Percentiles rank a stretch among this genome's conserved stretches.
phyloP scores from a whole-genome alignment of 352 stramenopile genomes.

The Pythium folliculosum region DNA sequence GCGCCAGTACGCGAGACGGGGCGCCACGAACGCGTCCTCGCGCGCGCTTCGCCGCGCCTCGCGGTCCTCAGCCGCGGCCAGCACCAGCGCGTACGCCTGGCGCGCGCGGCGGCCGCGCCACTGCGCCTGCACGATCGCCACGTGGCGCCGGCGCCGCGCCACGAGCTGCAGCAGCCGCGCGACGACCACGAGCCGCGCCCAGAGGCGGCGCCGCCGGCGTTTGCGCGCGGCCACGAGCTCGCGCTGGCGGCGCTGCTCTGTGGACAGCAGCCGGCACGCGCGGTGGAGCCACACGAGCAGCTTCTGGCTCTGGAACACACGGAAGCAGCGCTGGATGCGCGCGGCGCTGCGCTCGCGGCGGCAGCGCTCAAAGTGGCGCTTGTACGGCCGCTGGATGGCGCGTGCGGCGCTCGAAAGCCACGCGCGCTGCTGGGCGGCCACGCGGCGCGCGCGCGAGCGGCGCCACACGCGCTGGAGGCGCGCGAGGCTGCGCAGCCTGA shows the following conservation, averaged over 20 bases:
- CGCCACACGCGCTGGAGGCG: conserved; percentile 48
- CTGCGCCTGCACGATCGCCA: conserved; percentile 31
- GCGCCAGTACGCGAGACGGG: not conserved
- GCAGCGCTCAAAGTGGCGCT: conserved; percentile 22
- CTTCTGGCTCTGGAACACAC: conserved; percentile 42
- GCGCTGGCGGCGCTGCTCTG: conserved; percentile 23
- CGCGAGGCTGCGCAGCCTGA: conserved; percentile 17
- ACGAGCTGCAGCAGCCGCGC: conserved; percentile 24
- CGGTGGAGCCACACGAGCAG: conserved; percentile 37
- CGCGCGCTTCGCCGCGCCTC: not conserved
- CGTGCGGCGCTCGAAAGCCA: conserved; percentile 32
- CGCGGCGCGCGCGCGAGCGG: conserved; percentile 21
- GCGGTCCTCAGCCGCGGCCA: not conserved
- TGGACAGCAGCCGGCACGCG: conserved; percentile 36
- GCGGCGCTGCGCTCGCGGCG: conserved; percentile 25
- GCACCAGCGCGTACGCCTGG: not conserved
- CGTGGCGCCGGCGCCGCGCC: conserved; percentile 5
- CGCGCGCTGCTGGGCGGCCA: conserved; percentile 1
- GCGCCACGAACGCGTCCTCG: conserved; percentile 21
- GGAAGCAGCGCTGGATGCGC: conserved; percentile 49
- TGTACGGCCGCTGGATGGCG: conserved; percentile 43
- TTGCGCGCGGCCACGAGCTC: conserved; percentile 22
- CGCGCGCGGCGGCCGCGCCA: conserved; percentile 33
- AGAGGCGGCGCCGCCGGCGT: conserved; percentile 26
- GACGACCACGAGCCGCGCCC: conserved; percentile 25